These are phyloP conservation scores for Leptodermis oblonga DNA, from an alignment of 257 asterid species.

Conservation along the genomic window DNA sequence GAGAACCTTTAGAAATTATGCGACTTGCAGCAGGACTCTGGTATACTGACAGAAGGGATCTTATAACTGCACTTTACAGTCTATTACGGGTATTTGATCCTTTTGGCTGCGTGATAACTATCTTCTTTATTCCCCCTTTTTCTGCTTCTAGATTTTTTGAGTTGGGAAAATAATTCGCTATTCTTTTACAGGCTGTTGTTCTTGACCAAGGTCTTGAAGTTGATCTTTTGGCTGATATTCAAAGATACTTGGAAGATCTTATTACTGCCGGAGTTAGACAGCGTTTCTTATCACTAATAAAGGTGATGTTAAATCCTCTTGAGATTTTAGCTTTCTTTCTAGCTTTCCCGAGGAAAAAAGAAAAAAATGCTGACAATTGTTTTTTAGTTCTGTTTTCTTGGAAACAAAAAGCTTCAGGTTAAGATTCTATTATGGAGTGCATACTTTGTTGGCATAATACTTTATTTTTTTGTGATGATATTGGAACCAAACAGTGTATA, in stretches of 20 bases:
- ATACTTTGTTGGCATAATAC: background rate
- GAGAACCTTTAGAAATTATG: slow-evolving; percentile 76
- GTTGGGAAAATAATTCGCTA: slow-evolving; percentile 4
- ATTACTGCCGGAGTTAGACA: slow-evolving; percentile 70
- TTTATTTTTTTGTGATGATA: background rate
- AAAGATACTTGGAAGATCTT: slow-evolving; percentile 67
- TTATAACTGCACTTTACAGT: slow-evolving; percentile 73
- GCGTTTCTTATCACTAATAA: slow-evolving; percentile 61
- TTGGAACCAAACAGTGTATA: too few relatives aligned
- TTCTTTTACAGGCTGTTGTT: slow-evolving; percentile 71
- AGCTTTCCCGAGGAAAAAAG: background rate
- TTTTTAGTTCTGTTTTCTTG: background rate
- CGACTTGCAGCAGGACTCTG: slow-evolving; percentile 94
- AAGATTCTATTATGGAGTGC: background rate
- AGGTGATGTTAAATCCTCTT: slow-evolving; percentile 38
- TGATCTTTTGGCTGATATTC: slow-evolving; percentile 73
- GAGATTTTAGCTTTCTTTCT: background rate
- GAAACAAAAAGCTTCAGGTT: background rate
- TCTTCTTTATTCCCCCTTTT: slow-evolving; percentile 2
- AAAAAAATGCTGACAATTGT: background rate
- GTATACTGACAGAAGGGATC: slow-evolving; percentile 92
- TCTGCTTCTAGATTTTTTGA: background rate
- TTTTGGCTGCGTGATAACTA: slow-evolving; percentile 13
- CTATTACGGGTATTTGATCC: slow-evolving; percentile 61
- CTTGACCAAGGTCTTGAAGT: slow-evolving; percentile 84